phyloP scores from a whole-genome alignment of 257 asterid genomes.

The Solanum chaucha region DNA sequence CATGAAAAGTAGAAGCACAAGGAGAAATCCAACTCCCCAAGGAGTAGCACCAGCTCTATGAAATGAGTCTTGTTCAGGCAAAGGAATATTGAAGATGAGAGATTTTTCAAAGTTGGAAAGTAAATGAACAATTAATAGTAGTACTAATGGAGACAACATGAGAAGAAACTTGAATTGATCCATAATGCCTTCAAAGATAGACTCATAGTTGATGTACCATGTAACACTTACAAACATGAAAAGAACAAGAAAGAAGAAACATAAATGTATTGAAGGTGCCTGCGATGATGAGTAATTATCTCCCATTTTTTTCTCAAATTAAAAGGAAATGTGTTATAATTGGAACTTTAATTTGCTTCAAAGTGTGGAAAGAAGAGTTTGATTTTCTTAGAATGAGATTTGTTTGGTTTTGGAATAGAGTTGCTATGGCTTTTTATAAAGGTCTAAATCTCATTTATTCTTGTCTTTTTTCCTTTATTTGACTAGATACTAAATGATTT shows the following conservation, averaged over 20 bases:
- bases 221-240: constrained; percentile 52
- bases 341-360: not conserved
- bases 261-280: constrained; percentile 52
- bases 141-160: constrained; percentile 63
- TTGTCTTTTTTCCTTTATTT: not conserved
- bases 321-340: no score
- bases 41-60: constrained; percentile 78
- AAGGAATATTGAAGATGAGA: constrained; percentile 28
- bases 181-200: constrained; percentile 52
- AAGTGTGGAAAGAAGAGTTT: not conserved
- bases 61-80: constrained; percentile 49
- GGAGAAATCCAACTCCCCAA: constrained; percentile 72
- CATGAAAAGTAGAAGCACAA: constrained; percentile 77
- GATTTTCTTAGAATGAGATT: not conserved
- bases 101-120: constrained; percentile 34
- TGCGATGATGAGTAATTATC: constrained; percentile 21
- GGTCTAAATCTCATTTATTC: not conserved
- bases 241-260: constrained; percentile 56
- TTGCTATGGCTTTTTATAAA: not conserved
- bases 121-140: constrained; percentile 49
- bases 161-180: constrained; percentile 55
- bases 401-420: not conserved
- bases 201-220: constrained; percentile 74
- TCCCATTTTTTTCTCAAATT: constrained; percentile 19
- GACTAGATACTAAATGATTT: not conserved